Evolutionary conservation across 2,329 filamentous ascomycete genomes (phyloP), one percentile per base, ranked within the genome.

Genomic region (Epichloe coenophiala): DNA sequence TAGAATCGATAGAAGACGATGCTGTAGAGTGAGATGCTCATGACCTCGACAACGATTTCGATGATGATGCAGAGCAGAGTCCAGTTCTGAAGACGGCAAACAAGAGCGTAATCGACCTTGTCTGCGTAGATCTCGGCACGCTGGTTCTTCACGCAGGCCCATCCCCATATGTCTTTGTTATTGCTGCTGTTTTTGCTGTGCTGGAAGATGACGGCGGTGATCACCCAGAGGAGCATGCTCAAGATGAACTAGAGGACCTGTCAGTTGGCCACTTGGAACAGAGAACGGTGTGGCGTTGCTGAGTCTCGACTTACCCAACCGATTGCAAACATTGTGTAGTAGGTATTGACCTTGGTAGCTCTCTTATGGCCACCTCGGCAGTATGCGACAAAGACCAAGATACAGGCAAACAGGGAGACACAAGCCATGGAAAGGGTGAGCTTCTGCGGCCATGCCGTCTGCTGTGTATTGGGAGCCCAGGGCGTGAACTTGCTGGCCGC

Each of bases 1-100:
- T 90, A 95, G 77, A 95, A 94, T 60, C 93, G 86, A 77, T 95
- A 97, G 75, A 97, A 96, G 66, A 96, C 83, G 63, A 96, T 78
- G 62, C 80, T 88, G 76, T 98, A 98, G 62, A 98, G 87, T 49
- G 82, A 75, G 66, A 98, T 95, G 63, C 86, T 88, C 63, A 97
- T 84, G 58, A 87, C 79, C 65, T 97, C 93, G 60, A 98, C 78
- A 54, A 96, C 86, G 58, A 98, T 77, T 69, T 98, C 93, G 66
- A 98, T 97, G 64, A 98, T 85, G 70, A 90, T 90, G 77, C 93
- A 98, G 65, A 98, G 86, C 56, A 98, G 77, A 40, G 85, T 79
- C 93, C 93, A 98, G 71, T 95, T 93, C 54, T 96, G 71, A 61
- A 98, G 80, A 60, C 91, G 85, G 73, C 93, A 98, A 58, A 97